These are phyloP conservation scores for Tieghemostelium lacteum DNA, from an alignment of 78 protist species.

Conservation along the genomic window DNA sequence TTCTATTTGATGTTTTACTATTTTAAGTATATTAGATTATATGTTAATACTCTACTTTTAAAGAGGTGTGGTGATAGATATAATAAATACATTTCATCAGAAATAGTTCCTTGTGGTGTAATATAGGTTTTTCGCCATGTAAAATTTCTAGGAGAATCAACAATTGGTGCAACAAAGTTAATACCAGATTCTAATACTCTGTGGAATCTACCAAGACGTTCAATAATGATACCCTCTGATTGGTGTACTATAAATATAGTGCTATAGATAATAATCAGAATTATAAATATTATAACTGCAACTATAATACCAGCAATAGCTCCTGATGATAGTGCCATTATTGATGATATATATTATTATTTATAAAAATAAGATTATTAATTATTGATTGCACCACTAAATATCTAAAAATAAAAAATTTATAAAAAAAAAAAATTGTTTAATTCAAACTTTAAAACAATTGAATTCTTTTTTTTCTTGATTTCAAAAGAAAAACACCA, in stretches of 20 bases:
- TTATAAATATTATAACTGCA: not conserved
- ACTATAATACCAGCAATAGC: slow-evolving; percentile 18
- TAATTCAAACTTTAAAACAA: too few relatives aligned
- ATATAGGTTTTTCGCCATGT: slow-evolving; percentile 21
- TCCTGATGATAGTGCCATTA: slow-evolving; percentile 7
- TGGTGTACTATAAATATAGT: slow-evolving; percentile 4
- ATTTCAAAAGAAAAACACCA: too few relatives aligned
- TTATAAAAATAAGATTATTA: too few relatives aligned
- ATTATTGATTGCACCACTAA: too few relatives aligned
- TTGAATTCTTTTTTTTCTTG: too few relatives aligned
- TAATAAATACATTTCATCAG: slow-evolving; percentile 1
- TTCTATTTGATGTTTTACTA: slow-evolving; percentile 27
- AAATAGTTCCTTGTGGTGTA: not conserved
- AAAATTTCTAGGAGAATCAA: slow-evolving; percentile 11
- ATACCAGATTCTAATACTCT: slow-evolving; percentile 24
- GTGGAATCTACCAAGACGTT: slow-evolving; percentile 7
- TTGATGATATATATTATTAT: too few relatives aligned
- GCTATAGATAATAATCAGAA: not conserved
- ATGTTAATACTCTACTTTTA: not conserved
- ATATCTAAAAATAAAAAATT: too few relatives aligned
- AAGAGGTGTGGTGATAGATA: too few relatives aligned
- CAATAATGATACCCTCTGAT: slow-evolving; percentile 18
- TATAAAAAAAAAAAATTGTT: too few relatives aligned
- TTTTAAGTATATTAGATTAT: not conserved
- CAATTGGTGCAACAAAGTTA: slow-evolving; percentile 6